Conservation (phyloP, 345 rosid species). For the Salix udensis region DNA sequence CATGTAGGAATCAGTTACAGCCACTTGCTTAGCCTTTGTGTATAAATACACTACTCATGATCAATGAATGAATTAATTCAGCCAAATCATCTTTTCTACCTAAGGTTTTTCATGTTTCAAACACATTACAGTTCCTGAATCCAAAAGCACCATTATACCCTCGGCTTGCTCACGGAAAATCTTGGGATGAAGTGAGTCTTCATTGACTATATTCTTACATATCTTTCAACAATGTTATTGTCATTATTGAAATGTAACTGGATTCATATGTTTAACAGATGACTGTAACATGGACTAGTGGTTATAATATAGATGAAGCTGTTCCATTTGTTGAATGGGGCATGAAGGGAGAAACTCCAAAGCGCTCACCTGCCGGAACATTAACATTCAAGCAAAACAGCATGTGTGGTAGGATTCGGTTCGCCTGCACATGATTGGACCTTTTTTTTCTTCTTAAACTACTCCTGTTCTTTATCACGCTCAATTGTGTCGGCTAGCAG, state of each 20-base stretch:
- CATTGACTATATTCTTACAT: not conserved
- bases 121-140: conserved; percentile 51
- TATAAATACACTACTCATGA: no score
- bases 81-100: no score
- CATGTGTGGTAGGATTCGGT: conserved; percentile 75
- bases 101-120: conserved; percentile 42
- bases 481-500: not conserved
- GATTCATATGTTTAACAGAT: conserved; percentile 45
- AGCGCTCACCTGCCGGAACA: conserved; percentile 75
- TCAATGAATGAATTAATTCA: no score
- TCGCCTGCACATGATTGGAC: not conserved
- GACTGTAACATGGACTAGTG: conserved; percentile 98
- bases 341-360: conserved; percentile 33
- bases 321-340: conserved; percentile 80
- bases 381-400: conserved; percentile 61
- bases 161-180: conserved; percentile 86
- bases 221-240: not conserved
- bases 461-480: not conserved
- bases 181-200: conserved; percentile 80
- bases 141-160: conserved; percentile 91
- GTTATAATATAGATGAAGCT: conserved; percentile 72
- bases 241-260: not conserved
- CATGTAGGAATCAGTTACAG: no score
- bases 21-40: no score
- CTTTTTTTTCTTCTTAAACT: not conserved